These are phyloP conservation scores for Talaromyces sp. DNA, from an alignment of 2,329 filamentous ascomycete genomes.

Conservation along the genomic window DNA sequence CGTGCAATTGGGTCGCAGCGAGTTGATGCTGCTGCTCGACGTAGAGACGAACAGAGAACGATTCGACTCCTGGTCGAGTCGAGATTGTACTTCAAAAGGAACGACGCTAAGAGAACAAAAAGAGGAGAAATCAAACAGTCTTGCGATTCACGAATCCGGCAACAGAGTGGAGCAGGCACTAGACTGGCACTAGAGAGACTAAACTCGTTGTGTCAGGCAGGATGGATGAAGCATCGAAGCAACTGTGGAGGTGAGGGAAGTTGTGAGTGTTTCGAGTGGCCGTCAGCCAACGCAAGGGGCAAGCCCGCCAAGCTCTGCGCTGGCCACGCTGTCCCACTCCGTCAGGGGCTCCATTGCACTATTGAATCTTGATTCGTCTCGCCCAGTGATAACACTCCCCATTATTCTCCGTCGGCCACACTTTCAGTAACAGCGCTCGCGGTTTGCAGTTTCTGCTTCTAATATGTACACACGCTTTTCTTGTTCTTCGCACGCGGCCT, in stretches of 20 bases:
- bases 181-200: background rate
- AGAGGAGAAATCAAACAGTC: background rate
- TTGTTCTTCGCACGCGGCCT: background rate
- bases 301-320: constrained; percentile 2
- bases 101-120: background rate
- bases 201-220: background rate
- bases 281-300: constrained; percentile 7
- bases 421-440: background rate
- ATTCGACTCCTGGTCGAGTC: background rate
- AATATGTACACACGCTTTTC: background rate
- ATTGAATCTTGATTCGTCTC: constrained; percentile 3
- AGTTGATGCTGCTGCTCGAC: background rate
- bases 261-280: background rate
- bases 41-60: background rate
- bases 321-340: background rate
- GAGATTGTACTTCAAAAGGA: background rate
- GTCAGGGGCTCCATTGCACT: background rate
- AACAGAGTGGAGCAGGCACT: background rate
- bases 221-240: background rate
- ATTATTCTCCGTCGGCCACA: background rate
- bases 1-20: background rate
- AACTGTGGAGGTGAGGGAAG: background rate
- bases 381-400: background rate
- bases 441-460: background rate
- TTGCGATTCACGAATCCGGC: background rate